phyloP scores from a whole-genome alignment of 345 rosid genomes.

The Populus davidiana region DNA sequence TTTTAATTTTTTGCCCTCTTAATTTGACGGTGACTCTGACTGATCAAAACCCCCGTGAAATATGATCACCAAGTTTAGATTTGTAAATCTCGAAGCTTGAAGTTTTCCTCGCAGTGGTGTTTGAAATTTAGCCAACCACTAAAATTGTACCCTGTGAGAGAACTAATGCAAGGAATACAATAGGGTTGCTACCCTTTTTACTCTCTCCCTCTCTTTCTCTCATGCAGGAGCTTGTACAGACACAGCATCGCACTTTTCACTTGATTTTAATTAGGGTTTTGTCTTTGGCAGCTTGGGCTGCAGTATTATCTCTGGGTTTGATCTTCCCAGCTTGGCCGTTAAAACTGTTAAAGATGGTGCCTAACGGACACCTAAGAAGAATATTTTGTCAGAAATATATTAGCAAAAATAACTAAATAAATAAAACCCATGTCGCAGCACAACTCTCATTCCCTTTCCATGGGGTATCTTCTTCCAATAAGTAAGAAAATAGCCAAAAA shows the following conservation, averaged over 20 bases:
- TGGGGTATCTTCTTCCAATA: not conserved
- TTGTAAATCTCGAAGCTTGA: constrained; percentile 24
- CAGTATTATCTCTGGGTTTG: not conserved
- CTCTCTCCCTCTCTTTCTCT: not conserved
- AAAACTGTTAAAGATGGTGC: constrained; percentile 17
- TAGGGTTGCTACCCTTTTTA: not conserved
- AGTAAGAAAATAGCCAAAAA: not conserved
- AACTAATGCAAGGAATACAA: constrained; percentile 6
- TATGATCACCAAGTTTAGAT: constrained; percentile 13
- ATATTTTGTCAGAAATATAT: constrained; percentile 20
- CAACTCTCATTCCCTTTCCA: not conserved
- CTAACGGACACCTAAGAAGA: constrained; percentile 6
- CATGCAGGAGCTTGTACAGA: not conserved
- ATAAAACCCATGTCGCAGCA: not conserved
- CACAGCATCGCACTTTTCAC: not conserved
- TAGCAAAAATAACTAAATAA: not conserved
- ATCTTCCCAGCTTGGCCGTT: constrained; percentile 18
- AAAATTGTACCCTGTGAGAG: constrained; percentile 31
- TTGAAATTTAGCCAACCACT: constrained; percentile 11
- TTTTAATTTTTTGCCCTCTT: constrained; percentile 4
- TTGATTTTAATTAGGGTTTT: constrained; percentile 5
- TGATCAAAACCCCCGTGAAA: constrained; percentile 16
- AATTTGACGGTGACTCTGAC: constrained; percentile 23
- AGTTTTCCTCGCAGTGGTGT: constrained; percentile 25
- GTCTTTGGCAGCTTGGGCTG: not conserved